Conservation (phyloP, 2,329 filamentous ascomycete genomes). For the Pseudofabraea citricarpa region DNA sequence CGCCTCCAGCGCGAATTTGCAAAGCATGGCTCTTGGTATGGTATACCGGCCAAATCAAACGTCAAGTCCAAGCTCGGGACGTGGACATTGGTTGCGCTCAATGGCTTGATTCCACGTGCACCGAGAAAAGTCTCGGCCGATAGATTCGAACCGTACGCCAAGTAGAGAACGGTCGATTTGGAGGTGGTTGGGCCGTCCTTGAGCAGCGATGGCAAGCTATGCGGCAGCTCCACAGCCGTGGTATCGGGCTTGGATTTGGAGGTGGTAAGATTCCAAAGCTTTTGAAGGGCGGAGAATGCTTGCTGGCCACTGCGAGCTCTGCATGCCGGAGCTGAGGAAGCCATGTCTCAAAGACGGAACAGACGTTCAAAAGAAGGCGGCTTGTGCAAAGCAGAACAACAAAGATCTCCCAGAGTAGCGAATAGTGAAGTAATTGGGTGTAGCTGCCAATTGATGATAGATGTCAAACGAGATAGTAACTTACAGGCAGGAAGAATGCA, state of each 20-base stretch:
- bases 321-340: background rate
- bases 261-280: constrained; percentile 5
- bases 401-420: too few relatives aligned
- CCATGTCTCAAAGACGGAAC: background rate
- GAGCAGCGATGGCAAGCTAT: constrained; percentile 11
- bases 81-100: constrained; percentile 76
- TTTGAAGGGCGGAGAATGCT: constrained; percentile 5
- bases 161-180: constrained; percentile 60
- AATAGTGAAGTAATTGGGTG: too few relatives aligned
- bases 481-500: too few relatives aligned
- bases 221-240: too few relatives aligned
- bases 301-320: background rate
- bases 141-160: constrained; percentile 92
- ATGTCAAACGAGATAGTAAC: too few relatives aligned
- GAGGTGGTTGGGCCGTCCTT: background rate
- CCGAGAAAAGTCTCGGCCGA: constrained; percentile 75
- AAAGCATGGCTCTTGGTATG: constrained; percentile 89
- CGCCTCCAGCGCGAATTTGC: constrained; percentile 64
- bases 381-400: too few relatives aligned
- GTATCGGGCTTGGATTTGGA: too few relatives aligned
- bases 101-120: constrained; percentile 70
- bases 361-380: too few relatives aligned
- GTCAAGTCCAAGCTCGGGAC: constrained; percentile 74
- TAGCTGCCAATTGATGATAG: too few relatives aligned
- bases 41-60: constrained; percentile 81